Conservation (phyloP, 257 asterid species). For the Leptodermis oblonga region DNA sequence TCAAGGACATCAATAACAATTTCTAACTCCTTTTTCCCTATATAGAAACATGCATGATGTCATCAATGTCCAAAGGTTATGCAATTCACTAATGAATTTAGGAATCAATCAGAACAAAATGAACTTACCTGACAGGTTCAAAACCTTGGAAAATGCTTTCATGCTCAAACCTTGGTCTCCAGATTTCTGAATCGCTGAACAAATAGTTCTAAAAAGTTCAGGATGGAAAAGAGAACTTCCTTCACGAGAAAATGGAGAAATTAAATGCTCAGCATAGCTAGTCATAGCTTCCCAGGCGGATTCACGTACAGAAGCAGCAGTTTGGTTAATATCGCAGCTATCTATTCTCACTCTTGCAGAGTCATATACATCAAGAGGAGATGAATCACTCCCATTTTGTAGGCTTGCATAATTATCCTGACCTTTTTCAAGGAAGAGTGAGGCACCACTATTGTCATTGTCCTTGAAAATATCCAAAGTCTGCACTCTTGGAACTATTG, state of each 20-base stretch:
- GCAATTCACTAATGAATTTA: constrained; percentile 8
- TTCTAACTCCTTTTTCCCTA: constrained; percentile 60
- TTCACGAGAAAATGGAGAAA: constrained; percentile 42
- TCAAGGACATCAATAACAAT: constrained; percentile 69
- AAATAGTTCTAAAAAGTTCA: constrained; percentile 52
- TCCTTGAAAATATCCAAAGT: constrained; percentile 50
- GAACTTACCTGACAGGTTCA: constrained; percentile 50
- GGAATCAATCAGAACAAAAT: constrained; percentile 17
- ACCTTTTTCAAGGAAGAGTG: constrained; percentile 22
- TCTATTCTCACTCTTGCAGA: constrained; percentile 32
- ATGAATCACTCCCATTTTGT: constrained; percentile 22
- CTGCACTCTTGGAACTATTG: constrained; percentile 45
- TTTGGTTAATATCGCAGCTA: constrained; percentile 29
- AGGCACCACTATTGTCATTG: constrained; percentile 19
- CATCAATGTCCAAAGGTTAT: constrained; percentile 18
- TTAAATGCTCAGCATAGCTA: constrained; percentile 48
- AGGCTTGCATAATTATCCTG: constrained; percentile 16
- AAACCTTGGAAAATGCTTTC: constrained; percentile 53
- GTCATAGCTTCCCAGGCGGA: constrained; percentile 87
- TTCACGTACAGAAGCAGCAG: constrained; percentile 30
- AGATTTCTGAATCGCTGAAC: constrained; percentile 73
- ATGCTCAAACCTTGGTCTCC: constrained; percentile 94
- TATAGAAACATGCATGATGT: constrained; percentile 21
- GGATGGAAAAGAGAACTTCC: constrained; percentile 36
- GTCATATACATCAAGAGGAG: constrained; percentile 31